Conservation (phyloP, 352 stramenopile genomes). For the Pythium monospermum region DNA sequence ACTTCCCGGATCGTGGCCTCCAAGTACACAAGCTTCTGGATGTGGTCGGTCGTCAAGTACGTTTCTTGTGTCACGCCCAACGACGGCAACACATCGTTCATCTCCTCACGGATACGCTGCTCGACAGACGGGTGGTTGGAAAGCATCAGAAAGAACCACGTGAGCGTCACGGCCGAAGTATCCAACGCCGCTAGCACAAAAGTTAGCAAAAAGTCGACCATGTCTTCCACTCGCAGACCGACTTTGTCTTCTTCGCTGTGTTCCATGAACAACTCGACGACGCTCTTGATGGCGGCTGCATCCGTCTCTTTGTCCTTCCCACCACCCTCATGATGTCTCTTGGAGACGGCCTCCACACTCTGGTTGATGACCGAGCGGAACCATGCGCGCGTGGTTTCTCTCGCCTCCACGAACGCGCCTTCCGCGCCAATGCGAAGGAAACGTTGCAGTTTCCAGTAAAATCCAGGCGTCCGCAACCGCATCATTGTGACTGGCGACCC, state of each 20-base stretch:
- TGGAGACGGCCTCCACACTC: slow-evolving; percentile 4
- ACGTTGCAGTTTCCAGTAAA: slow-evolving; percentile 54
- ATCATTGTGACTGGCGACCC: slow-evolving; percentile 27
- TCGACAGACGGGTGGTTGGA: slow-evolving; percentile 48
- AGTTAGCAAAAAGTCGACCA: slow-evolving; percentile 60
- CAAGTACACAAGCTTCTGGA: slow-evolving; percentile 47
- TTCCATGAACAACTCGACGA: slow-evolving; percentile 14
- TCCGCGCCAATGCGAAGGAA: slow-evolving; percentile 36
- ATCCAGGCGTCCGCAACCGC: slow-evolving; percentile 40
- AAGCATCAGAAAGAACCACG: slow-evolving; percentile 67
- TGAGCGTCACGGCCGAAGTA: slow-evolving; percentile 61
- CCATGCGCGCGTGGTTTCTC: slow-evolving; percentile 33
- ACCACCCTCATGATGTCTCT: slow-evolving; percentile 25
- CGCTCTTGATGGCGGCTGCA: slow-evolving; percentile 14
- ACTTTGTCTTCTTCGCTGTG: slow-evolving; percentile 7
- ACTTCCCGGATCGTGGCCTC: slow-evolving; percentile 54
- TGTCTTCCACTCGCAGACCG: slow-evolving; percentile 34
- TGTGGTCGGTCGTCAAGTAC: slow-evolving; percentile 40
- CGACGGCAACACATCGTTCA: slow-evolving; percentile 14
- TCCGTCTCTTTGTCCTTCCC: slow-evolving; percentile 29
- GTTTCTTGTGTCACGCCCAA: slow-evolving; percentile 19
- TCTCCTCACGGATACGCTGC: slow-evolving; percentile 39
- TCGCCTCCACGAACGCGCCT: slow-evolving; percentile 21
- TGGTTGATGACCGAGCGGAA: slow-evolving; percentile 35
- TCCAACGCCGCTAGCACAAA: slow-evolving; percentile 69